Base-by-base conservation (phyloP, 768 basidiomycete species). In the Xerocomellus amylosporus region DNA sequence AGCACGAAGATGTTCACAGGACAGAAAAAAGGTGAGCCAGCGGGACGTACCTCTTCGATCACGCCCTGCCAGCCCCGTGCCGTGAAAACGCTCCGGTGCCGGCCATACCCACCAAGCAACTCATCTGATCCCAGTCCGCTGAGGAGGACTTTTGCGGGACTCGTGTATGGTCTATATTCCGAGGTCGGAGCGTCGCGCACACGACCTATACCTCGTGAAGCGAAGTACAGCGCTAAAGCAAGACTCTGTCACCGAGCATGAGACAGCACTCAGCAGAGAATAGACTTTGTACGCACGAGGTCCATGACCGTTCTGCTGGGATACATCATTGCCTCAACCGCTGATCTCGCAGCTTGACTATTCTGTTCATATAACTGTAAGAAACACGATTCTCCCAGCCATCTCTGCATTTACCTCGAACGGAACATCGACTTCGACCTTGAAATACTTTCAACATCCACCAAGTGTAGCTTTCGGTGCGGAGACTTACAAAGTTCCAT, bases 121-220 rank as follows among this genome's bases (percentile, higher is more conserved):
- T 99, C 97, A 66, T 99, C 97, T 1, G 97, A 91, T 0, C 97
- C 97, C 8, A 99, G 75, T 2, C 97, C 97, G 58, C 85, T 95
- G 24, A 99, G 73, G 9, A 98, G 74, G 0, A 98, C 93, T 41
- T 83, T 81, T 0, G 97, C 93, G 8, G 77, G 69, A 58, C 88
- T 94, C 0, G 73, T 78, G 71, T 97, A 96, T 8, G 76, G 73
- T 33, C 47, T 60, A 31, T 64, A 61, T 22, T 41, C 62, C 3
- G 78, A 70, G 5, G 74, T 66, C 1, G 71, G 68, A 13, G 64
- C 46, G 12, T 60, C 61, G 31, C 79, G 77, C 0, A 90, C 64
- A 46, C 78, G 73, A 2, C 97, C 96, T 33, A 73, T 64, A 0
- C 91, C 94, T 41, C 87, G 78, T 5, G 96, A 89, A 7, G 97